Base-by-base conservation (phyloP, 1,139 yeast genomes). In the Candida sanyaensis region DNA sequence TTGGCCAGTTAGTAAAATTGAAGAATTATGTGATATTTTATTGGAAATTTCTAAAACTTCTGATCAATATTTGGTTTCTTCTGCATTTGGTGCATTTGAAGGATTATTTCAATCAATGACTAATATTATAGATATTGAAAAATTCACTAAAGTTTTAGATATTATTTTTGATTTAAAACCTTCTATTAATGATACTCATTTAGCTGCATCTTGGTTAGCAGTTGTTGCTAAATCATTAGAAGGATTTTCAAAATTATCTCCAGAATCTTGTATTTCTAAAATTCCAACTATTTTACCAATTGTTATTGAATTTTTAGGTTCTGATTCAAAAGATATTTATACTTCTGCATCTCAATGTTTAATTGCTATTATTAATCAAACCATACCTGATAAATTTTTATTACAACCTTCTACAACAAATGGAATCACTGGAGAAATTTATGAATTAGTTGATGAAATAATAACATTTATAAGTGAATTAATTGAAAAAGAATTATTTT, bases 141-240 rank as follows among this genome's bases (percentile, higher is more conserved):
- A 83, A 58, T 84, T 88, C 55, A 65, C 77, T 24, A 78, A 73
- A 47, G 85, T 89, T 12, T 71, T 91, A 51, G 83, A 86, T 57
- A 79, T 88, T 37, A 83, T 93, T 43, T 80, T 89, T 57, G 89
- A 88, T 52, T 75, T 92, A 61, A 85, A 84, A 55, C 99, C 99
- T 6, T 77, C 96, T 1, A 64, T 81, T 27, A 87, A 86, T 57
- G 99, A 93, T 61, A 75, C 86, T 38, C 92, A 90, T 64, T 77
- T 93, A 56, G 90, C 95, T 12, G 97, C 96, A 13, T 81, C 97
- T 8, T 93, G 99, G 99, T 79, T 91, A 44, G 96, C 97, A 1
- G 96, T 91, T 26, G 80, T 93, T 37, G 96, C 97, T 6, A 91
- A 90, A 61, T 96, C 95, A 42, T 75, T 88, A 53, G 83, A 83